phyloP scores from a whole-genome alignment of 352 stramenopile species.

The Phytophthora sojae region DNA sequence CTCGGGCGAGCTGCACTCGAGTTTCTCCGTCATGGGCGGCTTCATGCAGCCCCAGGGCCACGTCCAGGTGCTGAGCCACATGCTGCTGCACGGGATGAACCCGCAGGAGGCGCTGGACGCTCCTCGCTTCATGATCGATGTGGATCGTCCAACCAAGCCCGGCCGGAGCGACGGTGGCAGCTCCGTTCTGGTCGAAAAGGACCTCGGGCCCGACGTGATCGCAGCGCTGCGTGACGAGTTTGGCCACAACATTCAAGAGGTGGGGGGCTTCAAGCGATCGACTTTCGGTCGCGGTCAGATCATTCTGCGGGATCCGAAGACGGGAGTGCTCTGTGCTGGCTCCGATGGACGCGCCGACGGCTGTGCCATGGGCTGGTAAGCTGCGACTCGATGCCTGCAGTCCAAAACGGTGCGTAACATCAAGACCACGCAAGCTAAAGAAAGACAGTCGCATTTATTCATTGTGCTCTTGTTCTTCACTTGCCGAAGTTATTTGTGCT shows the following conservation, averaged over 20 bases:
- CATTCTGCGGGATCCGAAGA: conserved; percentile 80
- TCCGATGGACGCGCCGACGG: conserved; percentile 96
- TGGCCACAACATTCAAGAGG: conserved; percentile 72
- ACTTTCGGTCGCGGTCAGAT: conserved; percentile 88
- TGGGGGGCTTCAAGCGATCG: conserved; percentile 39
- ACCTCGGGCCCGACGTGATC: conserved; percentile 73
- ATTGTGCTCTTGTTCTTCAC: conserved; percentile 2
- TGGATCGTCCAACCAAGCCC: conserved; percentile 47
- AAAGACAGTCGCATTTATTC: conserved; percentile 21
- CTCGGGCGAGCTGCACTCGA: conserved; percentile 92
- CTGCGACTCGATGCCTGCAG: neutral
- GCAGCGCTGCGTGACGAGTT: conserved; percentile 67
- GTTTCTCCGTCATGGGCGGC: conserved; percentile 89
- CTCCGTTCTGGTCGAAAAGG: conserved; percentile 88
- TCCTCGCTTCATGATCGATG: conserved; percentile 94
- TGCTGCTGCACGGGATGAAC: conserved; percentile 86
- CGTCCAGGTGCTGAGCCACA: conserved; percentile 93
- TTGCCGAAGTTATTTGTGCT: conserved; percentile 13
- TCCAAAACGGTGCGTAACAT: neutral
- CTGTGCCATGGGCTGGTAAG: conserved; percentile 91
- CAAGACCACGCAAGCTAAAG: conserved; percentile 22
- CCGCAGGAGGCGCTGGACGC: conserved; percentile 93
- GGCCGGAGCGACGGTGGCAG: conserved; percentile 65
- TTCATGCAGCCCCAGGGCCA: conserved; percentile 99
- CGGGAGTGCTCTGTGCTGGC: conserved; percentile 93